Conservation (phyloP, 1,139 yeast species). For the Debaryomyces psychrophilus region DNA sequence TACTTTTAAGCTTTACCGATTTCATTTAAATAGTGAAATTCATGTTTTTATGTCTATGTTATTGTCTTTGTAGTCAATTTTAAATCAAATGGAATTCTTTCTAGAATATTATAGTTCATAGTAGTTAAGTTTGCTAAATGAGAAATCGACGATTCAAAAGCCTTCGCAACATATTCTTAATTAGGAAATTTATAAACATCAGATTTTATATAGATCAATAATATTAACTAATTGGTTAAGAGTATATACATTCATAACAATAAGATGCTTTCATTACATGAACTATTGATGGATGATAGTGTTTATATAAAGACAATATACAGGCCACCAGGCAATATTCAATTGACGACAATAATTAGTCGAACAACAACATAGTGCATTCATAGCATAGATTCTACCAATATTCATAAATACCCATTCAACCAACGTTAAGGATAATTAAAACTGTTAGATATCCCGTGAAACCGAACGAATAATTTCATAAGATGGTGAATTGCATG, state of each 20-base stretch:
- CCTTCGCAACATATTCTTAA: conserved; percentile 12
- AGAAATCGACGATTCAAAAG: neutral
- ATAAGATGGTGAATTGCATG: neutral
- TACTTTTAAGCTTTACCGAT: neutral
- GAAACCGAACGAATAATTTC: neutral
- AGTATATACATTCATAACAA: neutral
- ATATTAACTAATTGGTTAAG: conserved; percentile 1
- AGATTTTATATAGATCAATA: conserved; percentile 1
- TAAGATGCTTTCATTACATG: neutral
- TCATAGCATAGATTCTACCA: neutral
- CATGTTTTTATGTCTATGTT: neutral
- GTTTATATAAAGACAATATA: conserved; percentile 4
- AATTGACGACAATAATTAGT: neutral
- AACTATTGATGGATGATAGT: neutral
- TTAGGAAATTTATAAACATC: conserved; percentile 13
- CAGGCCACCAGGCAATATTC: neutral
- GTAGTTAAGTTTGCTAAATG: no score
- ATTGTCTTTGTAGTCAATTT: neutral
- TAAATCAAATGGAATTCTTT: no score
- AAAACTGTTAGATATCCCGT: neutral
- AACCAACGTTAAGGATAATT: neutral
- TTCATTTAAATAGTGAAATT: neutral
- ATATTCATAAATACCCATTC: neutral
- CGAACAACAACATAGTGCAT: neutral
- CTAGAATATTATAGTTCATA: neutral